Evolutionary conservation across 441 rosid species (phyloP), one percentile per base, ranked within the genome.

Genomic region (Capsella rubella): DNA sequence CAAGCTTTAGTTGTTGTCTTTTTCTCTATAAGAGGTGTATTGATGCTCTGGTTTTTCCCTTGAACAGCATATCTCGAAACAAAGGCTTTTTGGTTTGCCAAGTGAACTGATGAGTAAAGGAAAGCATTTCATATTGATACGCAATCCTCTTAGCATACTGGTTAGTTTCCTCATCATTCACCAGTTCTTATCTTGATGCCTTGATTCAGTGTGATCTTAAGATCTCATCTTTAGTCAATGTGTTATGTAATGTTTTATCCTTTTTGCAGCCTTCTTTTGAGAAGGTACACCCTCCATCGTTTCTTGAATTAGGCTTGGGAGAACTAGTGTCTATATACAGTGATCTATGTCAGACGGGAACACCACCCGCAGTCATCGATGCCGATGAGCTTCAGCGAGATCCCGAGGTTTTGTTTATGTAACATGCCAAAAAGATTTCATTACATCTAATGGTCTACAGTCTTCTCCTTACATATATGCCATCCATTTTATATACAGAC

Each of bases 111-210:
- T 93, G 89, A 82, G 83, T 78, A 88, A 83, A 80, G 97, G 95
- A 77, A 90, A 89, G 64, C 98, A 93, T 71, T 85, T 93, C 81
- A 83, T 93, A 77, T 67, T 91, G 80, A 91, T 91, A 62, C 78
- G 91, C 21, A 87, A 86, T 81, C 97, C 97, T 16, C 87, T 91
- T 52, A 82, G 85, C 79, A 73, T 89, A 75, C 58, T 93, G 89
- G 97, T 91, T 80, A 81, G 85, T 59, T 69, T 43, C 53, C 43
- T 56, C 54, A 25, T n/a, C 47, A 27, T 34, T 37, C 43, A 3
- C 18, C 0, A 1, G 18, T 42, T 63, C 31, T 13, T 12, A 13
- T 8, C 31, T 40, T 40, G 13, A 11, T 40, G 45, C 13, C 43
- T 40, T 11, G 14, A 10, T 10, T 13, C 43, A 39, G 1, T 39